Percentiles rank a stretch among this genome's conserved stretches.
phyloP scores from a whole-genome alignment of 208 protist species.

The Leishmania amazonensis region DNA sequence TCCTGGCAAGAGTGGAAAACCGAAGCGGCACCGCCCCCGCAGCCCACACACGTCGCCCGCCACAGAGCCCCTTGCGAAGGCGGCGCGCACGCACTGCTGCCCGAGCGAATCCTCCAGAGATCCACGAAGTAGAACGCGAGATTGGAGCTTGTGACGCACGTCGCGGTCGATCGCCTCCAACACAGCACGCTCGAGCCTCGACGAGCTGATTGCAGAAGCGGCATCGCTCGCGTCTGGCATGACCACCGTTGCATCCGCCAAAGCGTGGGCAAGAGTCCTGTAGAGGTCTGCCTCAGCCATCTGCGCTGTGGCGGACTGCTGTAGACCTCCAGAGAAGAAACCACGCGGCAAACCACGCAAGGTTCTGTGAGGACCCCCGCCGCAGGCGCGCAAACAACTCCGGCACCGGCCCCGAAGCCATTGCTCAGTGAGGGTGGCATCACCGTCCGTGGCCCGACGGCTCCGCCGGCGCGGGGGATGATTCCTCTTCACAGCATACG shows the following conservation, averaged over 20 bases:
- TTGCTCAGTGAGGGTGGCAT: not conserved
- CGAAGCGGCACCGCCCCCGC: constrained; percentile 53
- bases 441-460: too few relatives aligned
- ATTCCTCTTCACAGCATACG: too few relatives aligned
- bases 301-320: too few relatives aligned
- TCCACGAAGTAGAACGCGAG: constrained; percentile 52
- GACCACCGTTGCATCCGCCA: too few relatives aligned
- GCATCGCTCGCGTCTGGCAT: too few relatives aligned
- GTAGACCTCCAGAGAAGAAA: constrained; percentile 41
- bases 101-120: constrained; percentile 16
- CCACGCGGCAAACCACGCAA: constrained; percentile 46
- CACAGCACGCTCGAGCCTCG: too few relatives aligned
- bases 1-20: constrained; percentile 47
- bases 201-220: too few relatives aligned
- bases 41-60: constrained; percentile 19
- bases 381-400: constrained; percentile 14
- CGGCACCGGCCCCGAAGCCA: constrained; percentile 25
- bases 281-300: too few relatives aligned
- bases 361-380: constrained; percentile 26
- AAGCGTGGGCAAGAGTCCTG: too few relatives aligned
- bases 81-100: constrained; percentile 19
- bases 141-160: constrained; percentile 30
- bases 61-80: too few relatives aligned
- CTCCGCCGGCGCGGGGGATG: too few relatives aligned
- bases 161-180: too few relatives aligned